Base-by-base conservation (phyloP, 306 rosid species). In the Vigna hirtella region DNA sequence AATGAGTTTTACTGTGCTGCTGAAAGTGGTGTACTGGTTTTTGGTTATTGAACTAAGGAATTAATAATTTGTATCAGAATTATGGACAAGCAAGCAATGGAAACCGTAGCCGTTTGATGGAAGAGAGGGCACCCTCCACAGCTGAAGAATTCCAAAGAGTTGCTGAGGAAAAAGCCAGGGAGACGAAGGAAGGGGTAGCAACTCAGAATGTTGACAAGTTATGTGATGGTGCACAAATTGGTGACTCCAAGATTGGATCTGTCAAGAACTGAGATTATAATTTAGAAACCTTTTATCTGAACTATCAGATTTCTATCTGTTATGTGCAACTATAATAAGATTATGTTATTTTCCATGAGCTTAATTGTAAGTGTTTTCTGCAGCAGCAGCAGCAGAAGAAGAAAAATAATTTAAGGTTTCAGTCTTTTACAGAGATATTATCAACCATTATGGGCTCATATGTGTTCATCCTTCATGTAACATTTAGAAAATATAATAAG, bases 61-160 rank as follows among this genome's bases (percentile, higher is more conserved):
- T 9, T 42, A 9, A 42, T 3, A 42, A 40, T 34, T 14, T 2
- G 28, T 22, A 45, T 68, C 73, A 83, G 83, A 83, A 32, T 61
- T 79, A 78, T 67, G 80, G 81, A 45, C 56, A 74, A 58, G 77
- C 67, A 17, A 74, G 51, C 53, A 85, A 62, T 66, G 83, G 71
- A 32, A 70, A 73, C 73, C 73, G 59, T 8, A 51, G 77, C 45
- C 70, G 65, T 51, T 58, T 81, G 38, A 81, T 73, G 72, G 83
- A 56, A 77, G 86, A 71, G 72, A 79, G 83, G 42, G 89, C 86
- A 43, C 89, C 85, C 17, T 86, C 89, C 5, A 83, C 79, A 0
- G 87, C 87, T 47, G 84, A 83, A 72, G 87, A 83, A n/a, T 83
- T 83, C 66, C 36, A 83, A 77, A 83, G 87, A 75, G 84, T 83